Evolutionary conservation across 2,329 filamentous ascomycete genomes (phyloP).

Genomic region (Claviceps humidiphila): DNA sequence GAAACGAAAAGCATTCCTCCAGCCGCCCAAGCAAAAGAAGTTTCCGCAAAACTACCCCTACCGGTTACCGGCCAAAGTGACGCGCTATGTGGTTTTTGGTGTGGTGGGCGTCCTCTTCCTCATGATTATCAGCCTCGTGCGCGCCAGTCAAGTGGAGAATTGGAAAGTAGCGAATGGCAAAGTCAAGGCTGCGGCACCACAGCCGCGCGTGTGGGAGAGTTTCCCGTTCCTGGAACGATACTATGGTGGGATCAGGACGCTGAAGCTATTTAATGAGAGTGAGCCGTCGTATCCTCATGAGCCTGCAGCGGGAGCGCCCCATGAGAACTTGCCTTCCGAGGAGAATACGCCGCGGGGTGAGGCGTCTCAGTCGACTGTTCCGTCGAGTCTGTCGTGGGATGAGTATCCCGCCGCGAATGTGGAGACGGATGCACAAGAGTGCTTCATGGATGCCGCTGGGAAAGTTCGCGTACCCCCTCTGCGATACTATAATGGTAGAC

Average conservation of each 20-base stretch:
- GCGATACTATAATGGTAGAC: conserved; percentile 63
- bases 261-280: conserved; percentile 55
- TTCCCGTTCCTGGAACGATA: conserved; percentile 81
- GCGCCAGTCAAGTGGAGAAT: conserved; percentile 60
- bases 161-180: conserved; percentile 42
- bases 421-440: conserved; percentile 47
- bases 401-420: conserved; percentile 25
- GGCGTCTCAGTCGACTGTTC: conserved; percentile 2
- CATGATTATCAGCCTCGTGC: conserved; percentile 63
- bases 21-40: conserved; percentile 10
- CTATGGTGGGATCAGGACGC: conserved; percentile 69
- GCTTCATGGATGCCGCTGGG: conserved; percentile 60
- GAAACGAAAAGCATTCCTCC: conserved; percentile 11
- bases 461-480: conserved; percentile 56
- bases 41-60: conserved; percentile 30
- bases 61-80: conserved; percentile 57
- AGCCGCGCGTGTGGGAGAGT: conserved; percentile 65
- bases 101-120: conserved; percentile 57
- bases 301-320: conserved; percentile 16
- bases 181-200: conserved; percentile 31
- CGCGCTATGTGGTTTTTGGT: conserved; percentile 64
- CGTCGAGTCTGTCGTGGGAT: conserved; percentile 20
- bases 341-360: conserved; percentile 9
- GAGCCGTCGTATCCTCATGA: conserved; percentile 73
- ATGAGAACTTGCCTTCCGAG: conserved; percentile 1